Base-by-base conservation (phyloP, 192 early-diverging fungal genomes). In the Mortierella alpina region DNA sequence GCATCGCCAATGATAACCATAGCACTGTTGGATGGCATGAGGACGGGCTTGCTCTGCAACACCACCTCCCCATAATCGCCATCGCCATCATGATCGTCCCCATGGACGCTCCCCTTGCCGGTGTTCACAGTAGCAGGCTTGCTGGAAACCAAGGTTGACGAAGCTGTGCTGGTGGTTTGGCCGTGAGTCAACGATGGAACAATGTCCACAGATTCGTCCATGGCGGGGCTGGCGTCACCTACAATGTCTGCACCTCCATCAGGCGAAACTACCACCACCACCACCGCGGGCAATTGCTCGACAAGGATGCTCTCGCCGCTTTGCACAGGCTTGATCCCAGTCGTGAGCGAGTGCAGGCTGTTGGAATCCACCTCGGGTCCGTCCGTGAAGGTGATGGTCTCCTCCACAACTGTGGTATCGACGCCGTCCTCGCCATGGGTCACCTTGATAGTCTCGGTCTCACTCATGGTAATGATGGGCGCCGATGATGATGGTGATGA, bases 241-340 rank as follows among this genome's bases (percentile, higher is more conserved):
- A 31, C 44, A 62, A 14, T 18, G 5, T 4, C 40, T 12, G 59
- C 3, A 55, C 53, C 53, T 55, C 53, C 9, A 23, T 44, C 44
- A 6, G 42, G 10, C 17, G 59, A 12, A 31, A 41, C 22, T 31
- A 51, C 22, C 46, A 51, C 56, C 22, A 77, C 52, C 20, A 53
- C 40, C 3, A 59, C 47, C 40, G 53, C 76, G 15, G 76, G 69
- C 20, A 45, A 39, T 39, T 65, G 63, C 46, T 72, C 69, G 9
- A 79, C 63, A 46, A 79, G 13, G 39, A 79, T 22, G 14, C 63
- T 79, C 69, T 79, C 76, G 0, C 69, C 64, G n/a, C 50, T n/a
- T 31, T 54, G 10, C 12, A 79, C 47, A 31, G 76, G 76, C 47
- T 65, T 66, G 69, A 67, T 67, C 3, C 44, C 63, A 0, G 76